These are phyloP conservation scores for Myxozyma udenii DNA, from an alignment of 805 yeast species.

Conservation along the genomic window DNA sequence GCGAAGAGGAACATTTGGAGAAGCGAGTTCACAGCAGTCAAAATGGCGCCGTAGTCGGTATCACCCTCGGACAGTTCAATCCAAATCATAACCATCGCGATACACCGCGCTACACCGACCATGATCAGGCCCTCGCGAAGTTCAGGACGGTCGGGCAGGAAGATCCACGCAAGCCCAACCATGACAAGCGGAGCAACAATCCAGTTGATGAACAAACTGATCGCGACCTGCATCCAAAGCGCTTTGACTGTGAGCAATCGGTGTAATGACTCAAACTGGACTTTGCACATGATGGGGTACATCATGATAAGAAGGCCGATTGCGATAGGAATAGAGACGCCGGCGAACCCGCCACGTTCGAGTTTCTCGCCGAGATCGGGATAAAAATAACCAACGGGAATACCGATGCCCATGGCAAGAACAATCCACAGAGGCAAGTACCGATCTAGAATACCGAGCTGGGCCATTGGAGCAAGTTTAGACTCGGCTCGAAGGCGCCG, in stretches of 20 bases:
- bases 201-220: conserved; percentile 54
- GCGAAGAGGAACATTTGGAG: conserved; percentile 54
- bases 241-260: conserved; percentile 32
- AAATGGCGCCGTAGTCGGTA: conserved; percentile 48
- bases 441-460: conserved; percentile 30
- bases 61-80: conserved; percentile 55
- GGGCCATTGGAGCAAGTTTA: conserved; percentile 18
- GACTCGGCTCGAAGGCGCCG: conserved; percentile 15
- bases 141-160: conserved; percentile 48
- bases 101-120: conserved; percentile 59
- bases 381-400: conserved; percentile 32
- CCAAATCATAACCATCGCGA: conserved; percentile 62
- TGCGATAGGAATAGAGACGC: conserved; percentile 37
- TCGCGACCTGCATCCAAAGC: conserved; percentile 37
- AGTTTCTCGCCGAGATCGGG: conserved; percentile 30
- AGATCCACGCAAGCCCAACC: conserved; percentile 56
- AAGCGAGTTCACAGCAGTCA: conserved; percentile 52
- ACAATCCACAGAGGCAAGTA: conserved; percentile 34
- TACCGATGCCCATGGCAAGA: conserved; percentile 33
- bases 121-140: conserved; percentile 55
- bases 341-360: conserved; percentile 30
- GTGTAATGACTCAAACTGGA: conserved; percentile 49
- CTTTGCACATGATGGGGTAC: conserved; percentile 56
- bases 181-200: conserved; percentile 54
- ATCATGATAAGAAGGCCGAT: conserved; percentile 55